These are phyloP conservation scores for Albizia julibrissin DNA, from an alignment of 306 rosid species.

Conservation along the genomic window DNA sequence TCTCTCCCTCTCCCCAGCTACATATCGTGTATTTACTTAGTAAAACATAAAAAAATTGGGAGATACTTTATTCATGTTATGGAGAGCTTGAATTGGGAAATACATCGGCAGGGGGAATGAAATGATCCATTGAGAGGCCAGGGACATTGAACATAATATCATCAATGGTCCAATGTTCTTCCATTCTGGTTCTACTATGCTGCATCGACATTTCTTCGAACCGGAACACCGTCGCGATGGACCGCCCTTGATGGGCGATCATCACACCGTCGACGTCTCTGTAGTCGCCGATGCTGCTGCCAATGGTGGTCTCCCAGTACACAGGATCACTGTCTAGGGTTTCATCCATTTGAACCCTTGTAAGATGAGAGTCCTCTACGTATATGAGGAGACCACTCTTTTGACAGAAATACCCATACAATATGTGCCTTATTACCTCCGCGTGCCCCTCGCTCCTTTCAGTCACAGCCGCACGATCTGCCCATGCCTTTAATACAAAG, in stretches of 20 bases:
- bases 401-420: constrained; percentile 91
- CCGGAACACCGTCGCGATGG: constrained; percentile 83
- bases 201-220: constrained; percentile 78
- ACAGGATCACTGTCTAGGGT: constrained; percentile 55
- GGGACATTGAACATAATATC: constrained; percentile 90
- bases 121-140: constrained; percentile 83
- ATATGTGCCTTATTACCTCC: constrained; percentile 83
- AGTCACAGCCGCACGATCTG: constrained; percentile 77
- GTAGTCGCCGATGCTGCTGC: constrained; percentile 82
- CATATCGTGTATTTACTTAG: neutral
- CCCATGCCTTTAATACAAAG: constrained; percentile 77
- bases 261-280: constrained; percentile 73
- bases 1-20: neutral
- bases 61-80: constrained; percentile 27
- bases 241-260: constrained; percentile 89
- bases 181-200: constrained; percentile 86
- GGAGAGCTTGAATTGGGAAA: constrained; percentile 55
- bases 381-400: constrained; percentile 89
- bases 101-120: constrained; percentile 87
- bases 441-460: constrained; percentile 90
- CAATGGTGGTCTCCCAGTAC: constrained; percentile 96
- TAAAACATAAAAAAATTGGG: neutral
- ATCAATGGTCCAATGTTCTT: constrained; percentile 87
- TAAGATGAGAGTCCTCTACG: constrained; percentile 91
- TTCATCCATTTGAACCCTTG: constrained; percentile 59